Evolutionary conservation across 2,329 filamentous ascomycete species (phyloP), one percentile per base, ranked within the genome.

Genomic region (Pseudopyrenochaeta lycopersici): DNA sequence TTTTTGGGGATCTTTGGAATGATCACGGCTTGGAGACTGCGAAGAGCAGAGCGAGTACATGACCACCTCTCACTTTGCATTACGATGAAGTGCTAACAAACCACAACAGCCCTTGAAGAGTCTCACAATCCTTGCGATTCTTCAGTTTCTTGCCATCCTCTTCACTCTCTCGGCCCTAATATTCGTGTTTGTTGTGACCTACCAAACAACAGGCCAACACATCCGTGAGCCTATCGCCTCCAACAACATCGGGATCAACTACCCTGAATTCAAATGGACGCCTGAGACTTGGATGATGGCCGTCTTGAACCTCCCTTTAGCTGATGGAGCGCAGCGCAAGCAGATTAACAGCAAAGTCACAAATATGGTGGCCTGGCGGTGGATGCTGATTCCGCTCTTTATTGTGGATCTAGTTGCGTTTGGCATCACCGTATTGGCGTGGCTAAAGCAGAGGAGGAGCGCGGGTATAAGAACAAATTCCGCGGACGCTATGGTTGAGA

Each of bases 91-190:
- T 42, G 14, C 47, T 57, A 36, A 58, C 30, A 45, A 18, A 29
- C 12, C n/a, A 33, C 11, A 45, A 41, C 55, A 70, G 64, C 57
- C 60, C n/a, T 58, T 63, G 1, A 68, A 65, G 46, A 64, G 68
- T 38, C 64, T 78, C 15, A 68, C 74, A 32, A 55, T 66, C 33
- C 75, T 80, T 27, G 59, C 73, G 40, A 58, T 75, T 35, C 62
- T 75, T 48, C 69, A 72, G 43, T 54, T 69, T 15, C 49, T 69
- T 4, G 67, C 68, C 21, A 50, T 65, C 1, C 43, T 71, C 17
- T 71, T 72, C 60, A 71, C 69, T 4, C 62, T 74, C 11, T 68
- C 65, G 14, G 66, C 66, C 20, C 35, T 74, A 23, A 64, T 71
- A 38, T 71, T 73, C 52, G 62, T 68, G 44, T 70, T 70, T 41